phyloP scores from a whole-genome alignment of 176 grass and related monocot species.

The Avena eriantha region DNA sequence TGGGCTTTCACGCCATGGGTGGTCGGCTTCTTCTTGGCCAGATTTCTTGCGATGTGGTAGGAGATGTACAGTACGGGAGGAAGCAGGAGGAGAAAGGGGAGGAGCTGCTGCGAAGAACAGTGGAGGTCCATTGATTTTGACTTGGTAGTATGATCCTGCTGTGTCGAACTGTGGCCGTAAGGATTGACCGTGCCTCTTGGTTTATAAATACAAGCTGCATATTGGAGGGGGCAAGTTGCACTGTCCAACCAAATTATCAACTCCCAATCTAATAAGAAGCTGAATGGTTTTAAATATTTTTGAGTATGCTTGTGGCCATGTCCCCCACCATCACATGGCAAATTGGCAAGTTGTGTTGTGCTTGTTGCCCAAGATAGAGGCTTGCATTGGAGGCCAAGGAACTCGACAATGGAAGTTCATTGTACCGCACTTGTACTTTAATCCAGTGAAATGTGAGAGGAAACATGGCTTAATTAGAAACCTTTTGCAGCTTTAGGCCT shows the following conservation, averaged over 20 bases:
- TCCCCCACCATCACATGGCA: neutral
- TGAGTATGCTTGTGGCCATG: neutral
- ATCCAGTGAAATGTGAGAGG: too few species aligned
- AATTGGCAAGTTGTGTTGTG: constrained; percentile 5
- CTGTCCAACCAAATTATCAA: neutral
- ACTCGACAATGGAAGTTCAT: neutral
- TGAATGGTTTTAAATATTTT: neutral
- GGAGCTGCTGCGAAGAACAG: neutral
- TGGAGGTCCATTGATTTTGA: neutral
- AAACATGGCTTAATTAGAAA: too few species aligned
- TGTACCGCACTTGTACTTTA: neutral
- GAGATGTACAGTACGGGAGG: constrained; percentile 8
- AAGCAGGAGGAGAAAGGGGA: constrained; percentile 10
- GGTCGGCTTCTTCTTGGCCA: neutral
- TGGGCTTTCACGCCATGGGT: constrained; percentile 29
- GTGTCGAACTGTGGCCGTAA: neutral
- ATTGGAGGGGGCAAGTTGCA: neutral
- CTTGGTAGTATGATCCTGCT: neutral
- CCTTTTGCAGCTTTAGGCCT: too few species aligned
- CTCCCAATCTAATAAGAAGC: neutral
- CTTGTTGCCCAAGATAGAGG: constrained; percentile 7
- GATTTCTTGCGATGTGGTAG: neutral
- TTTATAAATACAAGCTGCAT: neutral
- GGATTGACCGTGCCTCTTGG: neutral
- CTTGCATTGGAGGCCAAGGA: neutral